Evolutionary conservation across 495 filamentous ascomycete genomes (phyloP).

Genomic region (Hypoxylon cercidicola): DNA sequence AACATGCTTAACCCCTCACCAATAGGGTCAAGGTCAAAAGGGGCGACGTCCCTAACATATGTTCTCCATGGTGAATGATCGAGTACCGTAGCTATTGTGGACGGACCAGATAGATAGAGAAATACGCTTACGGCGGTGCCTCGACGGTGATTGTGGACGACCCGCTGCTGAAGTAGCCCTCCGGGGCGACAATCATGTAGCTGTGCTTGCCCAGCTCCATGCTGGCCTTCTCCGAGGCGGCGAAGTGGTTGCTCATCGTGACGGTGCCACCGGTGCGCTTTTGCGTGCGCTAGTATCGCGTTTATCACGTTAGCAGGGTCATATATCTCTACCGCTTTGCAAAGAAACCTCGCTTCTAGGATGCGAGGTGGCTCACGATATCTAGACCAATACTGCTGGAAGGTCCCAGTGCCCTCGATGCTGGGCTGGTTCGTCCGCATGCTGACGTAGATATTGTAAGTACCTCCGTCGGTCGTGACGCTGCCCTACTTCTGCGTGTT

Average conservation of each 20-base stretch:
- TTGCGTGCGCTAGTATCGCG: conserved; percentile 38
- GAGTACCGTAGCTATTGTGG: background rate
- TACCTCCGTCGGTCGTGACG: conserved; percentile 63
- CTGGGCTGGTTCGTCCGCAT: conserved; percentile 64
- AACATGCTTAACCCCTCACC: too few relatives aligned
- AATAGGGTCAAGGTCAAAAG: too few relatives aligned
- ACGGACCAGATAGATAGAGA: background rate
- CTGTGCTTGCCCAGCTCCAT: conserved; percentile 64
- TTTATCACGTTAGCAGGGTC: background rate
- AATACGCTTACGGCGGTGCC: conserved; percentile 6
- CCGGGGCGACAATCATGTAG: conserved; percentile 69
- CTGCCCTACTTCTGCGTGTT: conserved; percentile 59
- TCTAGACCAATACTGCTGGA: conserved; percentile 71
- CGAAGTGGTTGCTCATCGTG: conserved; percentile 65
- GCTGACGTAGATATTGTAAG: conserved; percentile 67
- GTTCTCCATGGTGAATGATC: background rate
- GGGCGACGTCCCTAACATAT: too few relatives aligned
- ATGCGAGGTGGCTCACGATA: conserved; percentile 43
- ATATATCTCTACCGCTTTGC: background rate
- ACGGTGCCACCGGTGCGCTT: conserved; percentile 60
- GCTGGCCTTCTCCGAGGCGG: conserved; percentile 62
- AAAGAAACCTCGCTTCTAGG: background rate
- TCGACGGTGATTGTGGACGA: conserved; percentile 61
- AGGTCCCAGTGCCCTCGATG: conserved; percentile 68
- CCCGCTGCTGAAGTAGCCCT: conserved; percentile 67